Evolutionary conservation across 768 basidiomycete species (phyloP).

Genomic region (Kwoniella sp.): DNA sequence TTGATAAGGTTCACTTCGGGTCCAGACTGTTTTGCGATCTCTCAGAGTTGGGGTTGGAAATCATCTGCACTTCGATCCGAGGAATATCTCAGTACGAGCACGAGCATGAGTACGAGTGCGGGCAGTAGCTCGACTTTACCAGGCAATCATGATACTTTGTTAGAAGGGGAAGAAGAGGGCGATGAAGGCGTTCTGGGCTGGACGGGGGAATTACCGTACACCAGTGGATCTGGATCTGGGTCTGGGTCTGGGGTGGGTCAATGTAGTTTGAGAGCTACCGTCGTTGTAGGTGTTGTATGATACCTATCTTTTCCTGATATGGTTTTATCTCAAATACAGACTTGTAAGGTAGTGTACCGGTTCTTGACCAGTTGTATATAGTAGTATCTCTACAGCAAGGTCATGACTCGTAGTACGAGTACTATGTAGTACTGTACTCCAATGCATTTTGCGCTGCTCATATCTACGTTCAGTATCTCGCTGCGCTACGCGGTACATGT

Average conservation of each 20-base stretch:
- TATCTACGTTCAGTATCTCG: no score
- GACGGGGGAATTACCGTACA: slow-evolving; percentile 54
- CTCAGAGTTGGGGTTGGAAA: slow-evolving; percentile 96
- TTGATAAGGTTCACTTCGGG: slow-evolving; percentile 81
- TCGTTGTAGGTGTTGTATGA: slow-evolving; percentile 74
- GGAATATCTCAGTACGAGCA: slow-evolving; percentile 56
- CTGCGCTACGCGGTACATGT: no score
- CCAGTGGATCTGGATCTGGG: no score
- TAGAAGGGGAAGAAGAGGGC: slow-evolving; percentile 10
- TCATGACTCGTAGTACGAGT: no score
- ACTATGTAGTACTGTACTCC: no score
- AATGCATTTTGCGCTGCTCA: no score
- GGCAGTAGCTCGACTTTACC: no score
- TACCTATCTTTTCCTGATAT: no score
- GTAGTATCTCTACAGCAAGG: no score
- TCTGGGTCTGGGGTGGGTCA: slow-evolving; percentile 47
- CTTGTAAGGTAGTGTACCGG: no score
- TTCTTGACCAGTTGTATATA: no score
- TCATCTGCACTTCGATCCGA: slow-evolving; percentile 62
- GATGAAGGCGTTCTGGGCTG: slow-evolving; percentile 58
- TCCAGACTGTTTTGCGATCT: slow-evolving; percentile 79
- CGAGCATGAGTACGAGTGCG: not conserved
- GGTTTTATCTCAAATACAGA: no score
- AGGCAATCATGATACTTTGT: not conserved
- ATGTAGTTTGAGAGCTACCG: slow-evolving; percentile 72